Conservation (phyloP, 257 asterid genomes). For the Lycium barbarum region DNA sequence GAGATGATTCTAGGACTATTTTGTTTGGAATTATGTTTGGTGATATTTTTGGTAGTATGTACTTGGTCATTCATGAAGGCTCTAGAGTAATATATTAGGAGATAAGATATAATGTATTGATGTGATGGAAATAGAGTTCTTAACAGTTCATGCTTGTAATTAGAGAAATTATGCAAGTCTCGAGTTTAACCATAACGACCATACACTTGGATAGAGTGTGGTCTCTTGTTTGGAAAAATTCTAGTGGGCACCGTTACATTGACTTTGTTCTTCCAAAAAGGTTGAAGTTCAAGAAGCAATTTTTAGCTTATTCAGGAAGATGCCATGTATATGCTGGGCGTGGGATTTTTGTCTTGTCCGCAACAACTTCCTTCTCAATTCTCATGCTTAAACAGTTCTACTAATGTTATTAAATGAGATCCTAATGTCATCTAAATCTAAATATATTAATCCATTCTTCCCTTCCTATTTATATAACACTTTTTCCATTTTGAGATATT, state of each 20-base stretch:
- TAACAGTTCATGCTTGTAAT: not conserved
- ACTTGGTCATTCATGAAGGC: slow-evolving; percentile 45
- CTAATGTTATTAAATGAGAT: not conserved
- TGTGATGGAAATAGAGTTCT: not conserved
- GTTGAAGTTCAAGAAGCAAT: not conserved
- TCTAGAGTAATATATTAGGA: slow-evolving; percentile 39
- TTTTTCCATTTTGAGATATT: not conserved
- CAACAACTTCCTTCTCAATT: not conserved
- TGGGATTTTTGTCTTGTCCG: not conserved
- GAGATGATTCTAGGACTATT: slow-evolving; percentile 54
- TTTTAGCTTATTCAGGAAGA: not conserved
- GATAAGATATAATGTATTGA: slow-evolving; percentile 20
- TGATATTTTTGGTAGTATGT: not conserved
- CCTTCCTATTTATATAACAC: not conserved
- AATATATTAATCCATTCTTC: too few species aligned
- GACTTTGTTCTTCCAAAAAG: not conserved
- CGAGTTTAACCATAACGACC: slow-evolving; percentile 34
- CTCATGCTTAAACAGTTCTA: not conserved
- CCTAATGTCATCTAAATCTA: too few species aligned
- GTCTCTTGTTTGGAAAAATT: slow-evolving; percentile 17
- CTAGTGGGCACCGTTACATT: not conserved
- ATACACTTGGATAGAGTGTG: slow-evolving; percentile 49
- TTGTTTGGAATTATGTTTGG: slow-evolving; percentile 12
- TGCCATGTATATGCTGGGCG: not conserved
- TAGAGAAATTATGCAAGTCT: not conserved